Evolutionary conservation across 192 early-diverging fungal species (phyloP), one percentile per base, ranked within the genome.

Genomic region (Backusella macrospora): DNA sequence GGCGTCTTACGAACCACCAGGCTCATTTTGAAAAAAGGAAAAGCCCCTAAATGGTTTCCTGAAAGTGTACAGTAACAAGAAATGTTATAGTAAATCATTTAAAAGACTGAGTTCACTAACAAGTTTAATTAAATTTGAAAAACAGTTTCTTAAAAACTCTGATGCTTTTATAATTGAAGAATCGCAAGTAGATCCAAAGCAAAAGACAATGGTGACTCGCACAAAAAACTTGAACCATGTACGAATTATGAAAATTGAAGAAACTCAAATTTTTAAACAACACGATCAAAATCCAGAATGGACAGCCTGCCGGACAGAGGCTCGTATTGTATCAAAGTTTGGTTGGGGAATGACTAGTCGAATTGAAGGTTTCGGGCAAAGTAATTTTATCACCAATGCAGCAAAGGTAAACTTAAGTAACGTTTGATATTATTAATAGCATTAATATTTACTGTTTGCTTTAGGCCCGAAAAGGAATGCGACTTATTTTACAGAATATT

Each of bases 111-210:
- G 2, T 34, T 34, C 29, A 34, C 29, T 34, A 34, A 34, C 29
- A 34, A 34, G 29, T 34, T 34, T 34, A 34, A 2, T 34, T 43
- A 43, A 43, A 43, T 43, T 9, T 21, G 18, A 68, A 21, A 42
- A 59, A 42, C 23, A 94, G 90, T 81, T 99, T 64, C 87, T 97
- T 65, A 92, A 90, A 65, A 90, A 86, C 55, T 86, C 91, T 38
- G 94, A 96, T 59, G 94, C 95, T 7, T 97, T 89, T 82, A 93
- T 98, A 37, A 85, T 99, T 63, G 98, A 99, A 80, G 90, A 93
- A 70, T 94, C 95, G 4, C 86, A 87, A 63, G 90, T 98, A 45
- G 90, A 99, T 83, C 91, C 92, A 13, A 73, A 82, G 62, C 79
- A 82, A n/a, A 81, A 87, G 63, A 92, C 83, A 45, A 96, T 99